A percentile compares a stretch with the other conserved stretches of the same genome.
These are phyloP conservation scores for Stygiomarasmius scandens DNA, from an alignment of 1,284 basidiomycete species.

Conservation along the genomic window DNA sequence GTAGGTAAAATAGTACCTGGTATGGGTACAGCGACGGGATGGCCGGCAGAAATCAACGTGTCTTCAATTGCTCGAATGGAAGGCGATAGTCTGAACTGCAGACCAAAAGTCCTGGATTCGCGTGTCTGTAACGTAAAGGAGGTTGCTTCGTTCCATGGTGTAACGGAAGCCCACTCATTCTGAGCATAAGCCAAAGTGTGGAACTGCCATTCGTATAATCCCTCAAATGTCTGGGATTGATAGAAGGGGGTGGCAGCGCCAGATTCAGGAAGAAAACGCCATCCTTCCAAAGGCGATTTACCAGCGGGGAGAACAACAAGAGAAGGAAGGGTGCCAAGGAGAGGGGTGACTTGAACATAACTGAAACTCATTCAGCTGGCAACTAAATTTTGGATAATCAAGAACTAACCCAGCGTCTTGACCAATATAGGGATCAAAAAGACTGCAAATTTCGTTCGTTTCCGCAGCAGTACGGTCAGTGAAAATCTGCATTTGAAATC, in stretches of 20 bases:
- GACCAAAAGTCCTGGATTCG: slow-evolving; percentile 54
- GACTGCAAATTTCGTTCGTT: slow-evolving; percentile 55
- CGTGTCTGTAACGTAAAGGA: slow-evolving; percentile 51
- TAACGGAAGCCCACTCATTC: slow-evolving; percentile 55
- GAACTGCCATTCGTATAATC: slow-evolving; percentile 62
- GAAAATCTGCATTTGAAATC: slow-evolving; percentile 45
- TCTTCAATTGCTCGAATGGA: slow-evolving; percentile 55
- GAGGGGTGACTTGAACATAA: slow-evolving; percentile 50
- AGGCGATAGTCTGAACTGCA: slow-evolving; percentile 52
- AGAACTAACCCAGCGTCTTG: slow-evolving; percentile 55
- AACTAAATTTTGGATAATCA: slow-evolving; percentile 27
- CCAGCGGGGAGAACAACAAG: slow-evolving; percentile 52
- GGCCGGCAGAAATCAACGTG: slow-evolving; percentile 41
- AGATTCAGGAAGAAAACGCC: slow-evolving; percentile 58
- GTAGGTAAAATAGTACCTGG: slow-evolving; percentile 57
- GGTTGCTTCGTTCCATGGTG: slow-evolving; percentile 59
- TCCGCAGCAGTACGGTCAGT: slow-evolving; percentile 53
- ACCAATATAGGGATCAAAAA: slow-evolving; percentile 62
- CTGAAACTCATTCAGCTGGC: not conserved
- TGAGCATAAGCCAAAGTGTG: slow-evolving; percentile 61
- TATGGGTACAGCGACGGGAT: slow-evolving; percentile 56
- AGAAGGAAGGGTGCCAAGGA: slow-evolving; percentile 57
- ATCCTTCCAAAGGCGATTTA: slow-evolving; percentile 58
- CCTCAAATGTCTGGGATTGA: slow-evolving; percentile 65
- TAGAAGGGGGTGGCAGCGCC: slow-evolving; percentile 50